A percentile compares a stretch with the other conserved stretches of the same genome.
phyloP scores from a whole-genome alignment of 2,329 filamentous ascomycete species.

The Cytospora mali region DNA sequence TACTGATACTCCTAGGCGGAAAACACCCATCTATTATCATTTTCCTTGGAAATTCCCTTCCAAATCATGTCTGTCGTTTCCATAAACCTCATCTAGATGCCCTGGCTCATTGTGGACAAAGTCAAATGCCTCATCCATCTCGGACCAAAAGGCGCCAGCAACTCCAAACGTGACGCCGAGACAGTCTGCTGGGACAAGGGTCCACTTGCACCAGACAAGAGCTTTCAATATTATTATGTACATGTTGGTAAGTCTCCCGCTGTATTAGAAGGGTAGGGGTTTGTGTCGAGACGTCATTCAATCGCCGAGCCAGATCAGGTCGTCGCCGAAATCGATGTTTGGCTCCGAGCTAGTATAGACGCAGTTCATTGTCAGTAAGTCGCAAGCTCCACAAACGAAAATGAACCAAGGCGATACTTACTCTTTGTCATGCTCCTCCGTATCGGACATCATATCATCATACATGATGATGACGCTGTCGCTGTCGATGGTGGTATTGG shows the following conservation, averaged over 20 bases:
- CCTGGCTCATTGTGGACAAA: background rate
- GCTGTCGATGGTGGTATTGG: background rate
- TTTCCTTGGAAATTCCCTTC: too few relatives aligned
- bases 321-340: background rate
- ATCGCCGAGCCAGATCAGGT: conserved; percentile 9
- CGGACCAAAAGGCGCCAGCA: background rate
- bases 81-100: background rate
- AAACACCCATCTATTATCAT: too few relatives aligned
- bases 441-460: background rate
- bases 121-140: background rate
- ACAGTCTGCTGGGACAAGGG: background rate
- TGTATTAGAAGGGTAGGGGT: background rate
- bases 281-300: background rate
- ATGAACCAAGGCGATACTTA: background rate
- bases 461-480: background rate
- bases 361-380: background rate
- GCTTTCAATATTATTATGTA: background rate
- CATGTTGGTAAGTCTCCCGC: background rate
- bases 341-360: background rate
- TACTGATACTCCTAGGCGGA: too few relatives aligned
- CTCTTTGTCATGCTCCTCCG: background rate
- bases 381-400: background rate
- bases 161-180: background rate
- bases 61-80: too few relatives aligned
- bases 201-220: background rate